These are phyloP conservation scores for Myxozyma melibiosi DNA, from an alignment of 805 yeast genomes.

Conservation along the genomic window DNA sequence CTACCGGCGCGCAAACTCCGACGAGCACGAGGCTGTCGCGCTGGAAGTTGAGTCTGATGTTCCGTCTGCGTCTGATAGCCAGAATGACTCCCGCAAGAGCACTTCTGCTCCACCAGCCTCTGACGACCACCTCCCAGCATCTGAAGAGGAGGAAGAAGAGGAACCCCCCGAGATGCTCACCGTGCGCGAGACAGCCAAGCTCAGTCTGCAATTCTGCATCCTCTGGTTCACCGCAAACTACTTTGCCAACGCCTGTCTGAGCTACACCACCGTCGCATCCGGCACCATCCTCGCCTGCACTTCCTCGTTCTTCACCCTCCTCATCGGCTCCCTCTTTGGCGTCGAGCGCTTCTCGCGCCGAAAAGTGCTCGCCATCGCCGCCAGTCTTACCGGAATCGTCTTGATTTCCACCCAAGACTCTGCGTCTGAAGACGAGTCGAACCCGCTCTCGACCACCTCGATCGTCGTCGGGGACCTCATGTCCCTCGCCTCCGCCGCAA, in stretches of 20 bases:
- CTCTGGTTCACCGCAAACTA: constrained; percentile 91
- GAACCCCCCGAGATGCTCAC: constrained; percentile 30
- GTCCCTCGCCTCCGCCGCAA: constrained; percentile 82
- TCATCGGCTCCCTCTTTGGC: constrained; percentile 72
- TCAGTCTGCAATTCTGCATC: constrained; percentile 80
- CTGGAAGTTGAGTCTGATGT: background rate
- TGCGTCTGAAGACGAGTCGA: constrained; percentile 37
- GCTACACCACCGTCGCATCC: constrained; percentile 89
- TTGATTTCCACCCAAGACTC: constrained; percentile 75
- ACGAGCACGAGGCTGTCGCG: constrained; percentile 7
- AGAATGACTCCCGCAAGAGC: too few relatives aligned
- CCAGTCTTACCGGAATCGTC: constrained; percentile 77
- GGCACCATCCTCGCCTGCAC: constrained; percentile 93
- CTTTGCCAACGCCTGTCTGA: constrained; percentile 81
- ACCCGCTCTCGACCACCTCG: constrained; percentile 28
- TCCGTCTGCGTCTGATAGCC: too few relatives aligned
- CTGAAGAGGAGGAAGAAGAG: background rate
- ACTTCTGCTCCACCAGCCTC: background rate
- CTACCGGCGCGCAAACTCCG: constrained; percentile 1
- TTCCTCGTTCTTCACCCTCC: constrained; percentile 85
- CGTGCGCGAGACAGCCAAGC: constrained; percentile 62
- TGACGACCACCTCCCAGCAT: background rate
- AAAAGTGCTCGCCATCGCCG: constrained; percentile 68
- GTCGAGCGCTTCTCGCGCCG: constrained; percentile 67
- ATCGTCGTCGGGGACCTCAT: constrained; percentile 70